A percentile compares a stretch with the other conserved stretches of the same genome.
Evolutionary conservation across 1,284 basidiomycete genomes (phyloP).

Genomic region (Melampsora abietis-canadensis): DNA sequence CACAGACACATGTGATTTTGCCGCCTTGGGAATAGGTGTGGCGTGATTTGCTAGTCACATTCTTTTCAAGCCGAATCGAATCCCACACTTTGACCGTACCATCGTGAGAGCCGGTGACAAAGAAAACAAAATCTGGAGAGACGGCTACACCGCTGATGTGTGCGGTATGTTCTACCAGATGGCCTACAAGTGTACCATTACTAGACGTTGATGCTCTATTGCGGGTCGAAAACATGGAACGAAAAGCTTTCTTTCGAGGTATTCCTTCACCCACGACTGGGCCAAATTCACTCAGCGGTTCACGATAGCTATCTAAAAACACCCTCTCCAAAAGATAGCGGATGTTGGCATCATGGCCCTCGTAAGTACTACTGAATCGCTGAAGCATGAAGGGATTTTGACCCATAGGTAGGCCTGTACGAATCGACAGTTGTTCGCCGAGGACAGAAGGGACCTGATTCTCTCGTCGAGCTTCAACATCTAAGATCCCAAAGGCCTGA

Average conservation of each 20-base stretch:
- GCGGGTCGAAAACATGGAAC: conserved; percentile 50
- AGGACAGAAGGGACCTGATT: conserved; percentile 14
- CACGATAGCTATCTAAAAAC: conserved; percentile 77
- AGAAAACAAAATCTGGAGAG: conserved; percentile 90
- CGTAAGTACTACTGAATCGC: conserved; percentile 57
- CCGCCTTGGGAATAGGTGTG: conserved; percentile 54
- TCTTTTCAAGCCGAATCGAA: conserved; percentile 71
- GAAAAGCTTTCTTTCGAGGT: conserved; percentile 57
- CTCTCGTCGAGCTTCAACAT: conserved; percentile 18
- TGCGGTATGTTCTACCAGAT: conserved; percentile 78
- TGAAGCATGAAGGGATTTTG: conserved; percentile 14
- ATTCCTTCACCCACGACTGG: conserved; percentile 61
- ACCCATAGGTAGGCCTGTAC: conserved; percentile 46
- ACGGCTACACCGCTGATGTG: conserved; percentile 76
- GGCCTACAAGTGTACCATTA: conserved; percentile 75
- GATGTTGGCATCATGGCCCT: conserved; percentile 80
- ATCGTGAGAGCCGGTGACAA: conserved; percentile 82
- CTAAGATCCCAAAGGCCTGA: conserved; percentile 32
- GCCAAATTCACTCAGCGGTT: conserved; percentile 82
- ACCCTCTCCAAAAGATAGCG: conserved; percentile 75
- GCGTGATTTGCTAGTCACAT: conserved; percentile 58
- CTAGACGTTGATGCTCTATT: conserved; percentile 50
- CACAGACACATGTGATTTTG: conserved; percentile 51
- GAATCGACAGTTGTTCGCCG: conserved; percentile 47
- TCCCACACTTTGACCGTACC: conserved; percentile 81